Percentiles rank a stretch among this genome's conserved stretches.
These are phyloP conservation scores for Penicillium cinerascens DNA, from an alignment of 495 filamentous ascomycete genomes.

Conservation along the genomic window DNA sequence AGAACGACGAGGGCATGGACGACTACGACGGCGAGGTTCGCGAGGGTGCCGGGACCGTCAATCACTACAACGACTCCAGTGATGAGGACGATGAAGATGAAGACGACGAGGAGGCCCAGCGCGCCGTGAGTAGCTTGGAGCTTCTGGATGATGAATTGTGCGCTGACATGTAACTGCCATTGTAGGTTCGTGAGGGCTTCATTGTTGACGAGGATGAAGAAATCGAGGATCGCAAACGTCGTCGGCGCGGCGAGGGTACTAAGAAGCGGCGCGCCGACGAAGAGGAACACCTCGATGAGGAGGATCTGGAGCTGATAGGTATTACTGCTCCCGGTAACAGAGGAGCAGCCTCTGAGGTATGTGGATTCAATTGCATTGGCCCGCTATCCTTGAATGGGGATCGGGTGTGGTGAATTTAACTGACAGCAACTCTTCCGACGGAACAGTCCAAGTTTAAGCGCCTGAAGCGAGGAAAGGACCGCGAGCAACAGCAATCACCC, in stretches of 20 bases:
- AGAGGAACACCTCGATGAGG: constrained; percentile 87
- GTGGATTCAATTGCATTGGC: constrained; percentile 7
- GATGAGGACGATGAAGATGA: constrained; percentile 97
- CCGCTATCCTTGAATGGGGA: neutral
- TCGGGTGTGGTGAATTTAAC: constrained; percentile 6
- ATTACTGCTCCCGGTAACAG: constrained; percentile 69
- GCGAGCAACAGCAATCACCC: constrained; percentile 52
- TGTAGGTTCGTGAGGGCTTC: constrained; percentile 85
- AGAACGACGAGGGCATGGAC: constrained; percentile 85
- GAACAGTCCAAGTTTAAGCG: constrained; percentile 85
- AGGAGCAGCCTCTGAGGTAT: constrained; percentile 60
- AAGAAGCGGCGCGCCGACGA: constrained; percentile 58
- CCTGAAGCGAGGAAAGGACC: constrained; percentile 85
- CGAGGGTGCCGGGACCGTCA: constrained; percentile 39
- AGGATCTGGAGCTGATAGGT: constrained; percentile 93
- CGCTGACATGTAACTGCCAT: neutral
- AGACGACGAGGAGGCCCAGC: constrained; percentile 77
- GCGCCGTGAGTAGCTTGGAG: constrained; percentile 35
- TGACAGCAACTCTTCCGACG: neutral
- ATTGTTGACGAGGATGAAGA: constrained; percentile 94
- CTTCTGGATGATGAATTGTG: neutral
- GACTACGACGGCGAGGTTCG: constrained; percentile 63
- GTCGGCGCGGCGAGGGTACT: constrained; percentile 47
- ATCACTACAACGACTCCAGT: constrained; percentile 72
- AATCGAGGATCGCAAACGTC: constrained; percentile 59